These are phyloP conservation scores for Clavaria fumosa DNA, from an alignment of 768 basidiomycete genomes.

Conservation along the genomic window DNA sequence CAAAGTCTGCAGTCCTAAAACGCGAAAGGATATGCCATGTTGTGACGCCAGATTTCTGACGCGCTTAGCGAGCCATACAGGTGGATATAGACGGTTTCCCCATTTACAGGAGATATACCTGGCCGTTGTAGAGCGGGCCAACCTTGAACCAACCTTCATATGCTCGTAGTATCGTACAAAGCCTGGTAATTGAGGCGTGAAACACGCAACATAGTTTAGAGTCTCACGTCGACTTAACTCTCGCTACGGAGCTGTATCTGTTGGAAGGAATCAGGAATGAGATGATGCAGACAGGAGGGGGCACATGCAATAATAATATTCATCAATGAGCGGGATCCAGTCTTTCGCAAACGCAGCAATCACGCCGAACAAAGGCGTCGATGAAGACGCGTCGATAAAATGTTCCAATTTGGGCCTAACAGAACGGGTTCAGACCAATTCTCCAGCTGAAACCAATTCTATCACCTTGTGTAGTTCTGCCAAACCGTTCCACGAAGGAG, in stretches of 20 bases:
- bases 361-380: conserved; percentile 50
- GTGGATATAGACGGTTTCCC: too few relatives aligned
- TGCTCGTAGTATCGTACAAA: conserved; percentile 8
- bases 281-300: conserved; percentile 6
- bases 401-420: conserved; percentile 62
- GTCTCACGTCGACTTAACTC: conserved; percentile 11
- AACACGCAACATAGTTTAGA: too few relatives aligned
- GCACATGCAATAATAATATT: conserved; percentile 79
- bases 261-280: conserved; percentile 1
- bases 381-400: conserved; percentile 37
- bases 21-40: too few relatives aligned
- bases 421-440: conserved; percentile 3
- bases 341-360: conserved; percentile 59
- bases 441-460: conserved; percentile 4
- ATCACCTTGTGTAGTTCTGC: conserved; percentile 59
- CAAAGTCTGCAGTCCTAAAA: too few relatives aligned
- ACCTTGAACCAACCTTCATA: too few relatives aligned
- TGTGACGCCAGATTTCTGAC: too few relatives aligned
- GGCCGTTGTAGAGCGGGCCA: too few relatives aligned
- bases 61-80: too few relatives aligned
- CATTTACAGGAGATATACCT: too few relatives aligned
- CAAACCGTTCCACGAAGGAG: conserved; percentile 78
- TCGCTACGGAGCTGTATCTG: conserved; percentile 29
- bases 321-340: conserved; percentile 81
- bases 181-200: conserved; percentile 7